Evolutionary conservation across 2,329 filamentous ascomycete genomes (phyloP).

Genomic region (Emergomyces orientalis): DNA sequence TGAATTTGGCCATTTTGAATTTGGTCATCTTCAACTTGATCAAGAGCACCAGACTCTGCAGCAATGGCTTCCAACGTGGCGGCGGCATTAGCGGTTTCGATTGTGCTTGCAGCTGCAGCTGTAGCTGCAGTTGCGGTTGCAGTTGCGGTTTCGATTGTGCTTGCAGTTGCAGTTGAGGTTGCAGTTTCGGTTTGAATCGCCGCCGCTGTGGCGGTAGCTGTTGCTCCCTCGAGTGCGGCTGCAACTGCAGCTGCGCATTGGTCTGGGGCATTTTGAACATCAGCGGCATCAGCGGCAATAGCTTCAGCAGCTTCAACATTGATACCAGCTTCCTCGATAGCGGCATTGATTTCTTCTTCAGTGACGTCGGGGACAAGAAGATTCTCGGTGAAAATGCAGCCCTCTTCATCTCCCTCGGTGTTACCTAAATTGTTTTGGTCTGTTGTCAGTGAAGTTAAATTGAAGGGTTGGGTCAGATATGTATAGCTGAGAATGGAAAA

Average conservation of each 20-base stretch:
- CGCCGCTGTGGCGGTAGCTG: too few species aligned
- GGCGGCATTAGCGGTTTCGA: slow-evolving; percentile 6
- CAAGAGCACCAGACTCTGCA: background rate
- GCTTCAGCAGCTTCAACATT: background rate
- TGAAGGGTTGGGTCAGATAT: background rate
- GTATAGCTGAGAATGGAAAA: background rate
- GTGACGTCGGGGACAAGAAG: slow-evolving; percentile 48
- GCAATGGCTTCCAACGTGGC: background rate
- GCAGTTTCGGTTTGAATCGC: slow-evolving; percentile 7
- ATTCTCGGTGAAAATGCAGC: slow-evolving; percentile 47
- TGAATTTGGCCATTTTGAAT: background rate
- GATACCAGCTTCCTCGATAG: slow-evolving; percentile 29
- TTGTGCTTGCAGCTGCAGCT: background rate
- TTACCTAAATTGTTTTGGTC: slow-evolving; percentile 23
- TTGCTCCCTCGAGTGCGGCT: too few species aligned
- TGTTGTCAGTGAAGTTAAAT: background rate
- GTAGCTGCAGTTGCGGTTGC: slow-evolving; percentile 4
- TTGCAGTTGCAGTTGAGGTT: background rate
- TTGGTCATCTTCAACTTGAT: background rate
- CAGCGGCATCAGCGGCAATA: slow-evolving; percentile 9
- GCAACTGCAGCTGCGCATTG: slow-evolving; percentile 7
- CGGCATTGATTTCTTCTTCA: slow-evolving; percentile 43
- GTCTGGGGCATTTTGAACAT: slow-evolving; percentile 4
- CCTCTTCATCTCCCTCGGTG: slow-evolving; percentile 37
- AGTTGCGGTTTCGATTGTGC: slow-evolving; percentile 6